phyloP scores from a whole-genome alignment of 2,329 filamentous ascomycete genomes.

The Tolypocladium cylindrosporum region DNA sequence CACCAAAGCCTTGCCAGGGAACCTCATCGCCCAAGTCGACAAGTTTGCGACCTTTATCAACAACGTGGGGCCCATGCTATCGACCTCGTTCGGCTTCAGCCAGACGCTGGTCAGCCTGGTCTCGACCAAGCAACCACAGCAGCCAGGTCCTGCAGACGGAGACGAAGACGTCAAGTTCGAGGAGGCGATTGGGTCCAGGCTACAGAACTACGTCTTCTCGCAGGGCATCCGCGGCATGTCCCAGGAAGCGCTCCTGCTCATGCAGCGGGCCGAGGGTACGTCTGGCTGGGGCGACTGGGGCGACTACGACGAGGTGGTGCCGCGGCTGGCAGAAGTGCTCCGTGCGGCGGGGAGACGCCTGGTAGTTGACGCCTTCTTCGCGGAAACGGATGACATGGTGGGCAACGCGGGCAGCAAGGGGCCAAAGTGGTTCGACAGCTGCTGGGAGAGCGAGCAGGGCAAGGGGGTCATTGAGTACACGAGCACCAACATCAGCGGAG shows the following conservation, averaged over 20 bases:
- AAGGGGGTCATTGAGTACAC: conserved; percentile 11
- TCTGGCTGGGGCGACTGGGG: conserved; percentile 19
- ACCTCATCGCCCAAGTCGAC: conserved; percentile 9
- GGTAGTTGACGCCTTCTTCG: conserved; percentile 15
- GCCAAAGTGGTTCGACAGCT: conserved; percentile 16
- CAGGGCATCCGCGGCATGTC: conserved; percentile 15
- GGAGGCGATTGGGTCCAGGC: conserved; percentile 6
- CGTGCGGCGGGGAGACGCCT: conserved; percentile 7
- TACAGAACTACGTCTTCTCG: conserved; percentile 13
- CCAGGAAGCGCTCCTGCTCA: conserved; percentile 15
- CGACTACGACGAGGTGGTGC: conserved; percentile 18
- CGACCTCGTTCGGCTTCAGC: conserved; percentile 3
- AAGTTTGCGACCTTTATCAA: conserved; percentile 11
- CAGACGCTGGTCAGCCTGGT: neutral
- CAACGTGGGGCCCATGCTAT: conserved; percentile 9
- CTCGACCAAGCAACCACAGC: neutral
- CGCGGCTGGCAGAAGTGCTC: conserved; percentile 11
- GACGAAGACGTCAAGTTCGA: conserved; percentile 9
- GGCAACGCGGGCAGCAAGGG: conserved; percentile 14
- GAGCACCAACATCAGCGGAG: conserved; percentile 10
- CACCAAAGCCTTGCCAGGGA: conserved; percentile 10
- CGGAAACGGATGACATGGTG: conserved; percentile 18
- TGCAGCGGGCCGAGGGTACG: conserved; percentile 11
- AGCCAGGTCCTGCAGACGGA: neutral
- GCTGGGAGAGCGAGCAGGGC: conserved; percentile 9